Base-by-base conservation (phyloP, 495 filamentous ascomycete genomes). In the Cercophora sp. region DNA sequence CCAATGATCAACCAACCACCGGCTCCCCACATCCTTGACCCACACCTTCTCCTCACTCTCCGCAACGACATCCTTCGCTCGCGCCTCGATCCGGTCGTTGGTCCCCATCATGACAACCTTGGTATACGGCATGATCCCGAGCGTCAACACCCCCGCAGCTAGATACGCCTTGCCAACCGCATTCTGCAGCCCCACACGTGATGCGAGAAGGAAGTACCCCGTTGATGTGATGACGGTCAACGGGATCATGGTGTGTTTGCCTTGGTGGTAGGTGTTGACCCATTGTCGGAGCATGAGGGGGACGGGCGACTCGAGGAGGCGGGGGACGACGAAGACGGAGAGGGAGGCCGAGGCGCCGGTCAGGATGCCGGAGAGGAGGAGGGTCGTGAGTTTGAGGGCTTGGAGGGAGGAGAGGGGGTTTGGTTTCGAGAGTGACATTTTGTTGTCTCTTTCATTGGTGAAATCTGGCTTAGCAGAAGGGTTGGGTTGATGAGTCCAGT, bases 1-100 rank as follows among this genome's bases (percentile, higher is more conserved):
- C 80, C 80, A 85, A 45, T 59, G 58, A 62, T 82, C 77, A 1
- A 85, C 62, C 56, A 83, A 55, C 25, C 60, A 66, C 57, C 79
- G 72, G 25, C 70, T 61, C 3, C 67, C 66, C 43, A 16, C 48
- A 11, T 32, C 44, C 55, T 51, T 39, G 2, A 19, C 48, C 16
- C 18, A 26, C 43, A 26, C 54, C 31, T 52, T 32, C 9, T 2
- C 34, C 22, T 35, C 51, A 8, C 10, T 31, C 23, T 46, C 36
- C 5, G 32, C 34, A 6, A 13, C 40, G 13, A 29, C 42, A 39
- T 16, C 49, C 18, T 19, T 58, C 20, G 46, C 52, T 46, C 58
- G 35, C n/a, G 44, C 55, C 43, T 61, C 62, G n/a, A 61, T 61
- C 66, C 32, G 61, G 55, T 57, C 52, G 54, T 83, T 78, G 16